phyloP scores from a whole-genome alignment of 805 yeast genomes.

The Maudiozyma serrabonitensis region DNA sequence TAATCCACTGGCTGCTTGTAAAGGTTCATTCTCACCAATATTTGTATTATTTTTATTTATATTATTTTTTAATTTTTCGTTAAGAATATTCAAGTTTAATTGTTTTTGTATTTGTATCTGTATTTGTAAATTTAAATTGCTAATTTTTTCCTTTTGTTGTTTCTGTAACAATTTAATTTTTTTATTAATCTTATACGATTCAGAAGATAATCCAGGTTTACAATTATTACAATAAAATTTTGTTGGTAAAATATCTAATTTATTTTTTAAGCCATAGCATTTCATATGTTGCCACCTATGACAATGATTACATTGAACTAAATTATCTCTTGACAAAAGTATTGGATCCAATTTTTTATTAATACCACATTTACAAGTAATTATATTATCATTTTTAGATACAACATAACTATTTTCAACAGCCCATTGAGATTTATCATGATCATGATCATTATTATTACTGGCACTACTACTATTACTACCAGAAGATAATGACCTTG shows the following conservation, averaged over 20 bases:
- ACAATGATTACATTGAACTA: conserved; percentile 84
- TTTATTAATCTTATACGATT: conserved; percentile 7
- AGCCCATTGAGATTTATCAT: background rate
- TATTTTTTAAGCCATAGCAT: conserved; percentile 68
- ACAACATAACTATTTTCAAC: conserved; percentile 41
- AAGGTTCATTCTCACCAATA: background rate
- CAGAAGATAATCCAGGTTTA: conserved; percentile 33
- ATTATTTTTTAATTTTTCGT: background rate
- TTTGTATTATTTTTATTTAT: background rate
- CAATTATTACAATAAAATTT: conserved; percentile 73
- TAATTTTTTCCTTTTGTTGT: conserved; percentile 3
- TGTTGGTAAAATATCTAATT: conserved; percentile 65
- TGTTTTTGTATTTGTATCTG: conserved; percentile 2
- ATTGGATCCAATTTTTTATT: background rate
- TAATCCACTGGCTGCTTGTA: background rate
- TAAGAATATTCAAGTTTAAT: conserved; percentile 2
- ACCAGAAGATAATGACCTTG: background rate
- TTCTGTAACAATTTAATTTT: conserved; percentile 5
- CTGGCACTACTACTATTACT: background rate
- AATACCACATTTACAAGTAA: conserved; percentile 75
- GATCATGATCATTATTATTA: background rate
- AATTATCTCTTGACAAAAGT: conserved; percentile 41
- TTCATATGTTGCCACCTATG: conserved; percentile 90
- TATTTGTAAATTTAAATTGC: background rate
- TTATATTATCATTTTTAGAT: conserved; percentile 71